phyloP scores from a whole-genome alignment of 805 yeast species.

The Saccharomycopsis sp. region DNA sequence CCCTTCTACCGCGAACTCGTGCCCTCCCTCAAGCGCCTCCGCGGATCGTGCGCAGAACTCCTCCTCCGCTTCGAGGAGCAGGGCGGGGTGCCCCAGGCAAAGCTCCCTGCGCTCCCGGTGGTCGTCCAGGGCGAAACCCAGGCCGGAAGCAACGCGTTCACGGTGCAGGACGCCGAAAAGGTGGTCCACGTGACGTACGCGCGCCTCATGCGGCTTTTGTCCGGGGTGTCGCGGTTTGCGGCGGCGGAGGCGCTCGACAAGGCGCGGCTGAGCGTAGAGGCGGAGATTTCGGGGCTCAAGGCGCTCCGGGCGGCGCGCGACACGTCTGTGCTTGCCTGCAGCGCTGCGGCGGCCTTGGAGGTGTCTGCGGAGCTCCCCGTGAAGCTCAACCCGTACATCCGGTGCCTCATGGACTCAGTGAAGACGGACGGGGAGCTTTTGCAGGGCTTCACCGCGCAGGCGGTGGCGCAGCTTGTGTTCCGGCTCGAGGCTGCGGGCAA shows the following conservation, averaged over 20 bases:
- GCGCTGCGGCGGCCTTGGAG: conserved; percentile 67
- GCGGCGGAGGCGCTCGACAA: conserved; percentile 72
- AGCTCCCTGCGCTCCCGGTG: conserved; percentile 77
- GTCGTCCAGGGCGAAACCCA: conserved; percentile 91
- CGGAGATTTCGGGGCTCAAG: conserved; percentile 65
- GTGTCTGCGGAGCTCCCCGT: conserved; percentile 63
- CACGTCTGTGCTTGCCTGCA: conserved; percentile 59
- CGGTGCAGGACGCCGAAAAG: conserved; percentile 68
- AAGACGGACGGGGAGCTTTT: conserved; percentile 65
- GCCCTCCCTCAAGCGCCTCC: conserved; percentile 74
- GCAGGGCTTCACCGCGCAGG: conserved; percentile 63
- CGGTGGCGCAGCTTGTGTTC: conserved; percentile 59
- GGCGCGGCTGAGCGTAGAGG: conserved; percentile 58
- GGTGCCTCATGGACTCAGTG: conserved; percentile 87
- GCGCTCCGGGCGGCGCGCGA: conserved; percentile 44
- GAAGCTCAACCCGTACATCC: conserved; percentile 81
- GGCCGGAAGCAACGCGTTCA: conserved; percentile 91
- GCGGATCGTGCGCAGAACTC: conserved; percentile 82
- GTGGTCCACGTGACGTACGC: conserved; percentile 57
- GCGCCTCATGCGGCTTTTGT: conserved; percentile 54
- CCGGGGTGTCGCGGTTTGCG: conserved; percentile 63
- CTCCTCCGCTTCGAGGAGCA: conserved; percentile 69
- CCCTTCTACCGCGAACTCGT: conserved; percentile 76
- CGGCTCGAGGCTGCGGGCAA: conserved; percentile 53
- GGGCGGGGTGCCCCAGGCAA: conserved; percentile 64